phyloP scores from a whole-genome alignment of 805 yeast genomes.

The Sporopachydermia quercuum region DNA sequence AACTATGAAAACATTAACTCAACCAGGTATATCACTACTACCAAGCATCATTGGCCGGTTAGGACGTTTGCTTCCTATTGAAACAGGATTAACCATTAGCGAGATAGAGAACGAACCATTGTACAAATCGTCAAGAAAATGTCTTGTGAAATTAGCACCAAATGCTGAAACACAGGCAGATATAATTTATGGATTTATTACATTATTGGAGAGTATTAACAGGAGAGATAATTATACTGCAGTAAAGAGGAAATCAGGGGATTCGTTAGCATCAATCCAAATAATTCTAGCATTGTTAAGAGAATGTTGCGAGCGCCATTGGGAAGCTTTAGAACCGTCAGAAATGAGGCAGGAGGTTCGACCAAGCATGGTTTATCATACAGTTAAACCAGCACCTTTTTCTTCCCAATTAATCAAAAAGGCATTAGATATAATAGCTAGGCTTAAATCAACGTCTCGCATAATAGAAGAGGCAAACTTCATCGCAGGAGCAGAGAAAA shows the following conservation, averaged over 20 bases:
- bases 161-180: constrained; percentile 17
- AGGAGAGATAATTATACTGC: constrained; percentile 14
- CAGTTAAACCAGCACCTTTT: constrained; percentile 19
- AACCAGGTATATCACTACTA: constrained; percentile 16
- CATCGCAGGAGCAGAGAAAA: constrained; percentile 9
- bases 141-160: constrained; percentile 19
- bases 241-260: constrained; percentile 14
- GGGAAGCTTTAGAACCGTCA: constrained; percentile 21
- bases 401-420: constrained; percentile 14
- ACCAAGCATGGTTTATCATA: constrained; percentile 19
- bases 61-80: constrained; percentile 21
- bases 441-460: constrained; percentile 19
- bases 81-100: constrained; percentile 19
- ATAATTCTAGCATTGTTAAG: constrained; percentile 25
- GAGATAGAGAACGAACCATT: constrained; percentile 24
- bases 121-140: constrained; percentile 20
- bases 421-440: constrained; percentile 17
- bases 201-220: constrained; percentile 17
- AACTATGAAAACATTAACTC: not conserved
- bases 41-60: constrained; percentile 22
- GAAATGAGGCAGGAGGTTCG: constrained; percentile 10
- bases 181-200: constrained; percentile 15
- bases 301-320: constrained; percentile 24
- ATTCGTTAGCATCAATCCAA: constrained; percentile 21
- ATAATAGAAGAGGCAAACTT: constrained; percentile 20